These are phyloP conservation scores for Nothomitra cinnamomea DNA, from an alignment of 2,329 filamentous ascomycete species.

Conservation along the genomic window DNA sequence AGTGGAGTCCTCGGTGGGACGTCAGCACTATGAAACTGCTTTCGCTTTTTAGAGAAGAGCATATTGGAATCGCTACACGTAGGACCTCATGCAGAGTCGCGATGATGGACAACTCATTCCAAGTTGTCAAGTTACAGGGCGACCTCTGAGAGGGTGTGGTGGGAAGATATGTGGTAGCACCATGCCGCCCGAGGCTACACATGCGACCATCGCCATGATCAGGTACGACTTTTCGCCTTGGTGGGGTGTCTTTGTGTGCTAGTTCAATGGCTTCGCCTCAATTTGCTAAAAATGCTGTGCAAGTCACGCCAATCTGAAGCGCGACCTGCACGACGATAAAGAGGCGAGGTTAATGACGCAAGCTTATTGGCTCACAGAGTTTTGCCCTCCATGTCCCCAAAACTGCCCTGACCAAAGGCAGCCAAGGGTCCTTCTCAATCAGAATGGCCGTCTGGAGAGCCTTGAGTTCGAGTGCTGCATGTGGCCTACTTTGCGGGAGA, in stretches of 20 bases:
- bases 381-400: background rate
- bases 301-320: background rate
- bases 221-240: background rate
- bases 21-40: background rate
- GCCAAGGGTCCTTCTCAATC: background rate
- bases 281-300: background rate
- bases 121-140: background rate
- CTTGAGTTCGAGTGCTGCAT: too few species aligned
- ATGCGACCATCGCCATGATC: background rate
- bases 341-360: background rate
- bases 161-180: background rate
- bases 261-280: background rate
- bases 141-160: background rate
- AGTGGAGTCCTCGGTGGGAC: background rate
- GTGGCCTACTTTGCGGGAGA: too few species aligned
- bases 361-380: background rate
- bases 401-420: background rate
- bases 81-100: too few species aligned
- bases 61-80: background rate
- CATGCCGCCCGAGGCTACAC: background rate
- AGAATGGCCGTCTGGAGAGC: background rate
- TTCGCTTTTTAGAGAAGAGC: background rate
- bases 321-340: too few species aligned
- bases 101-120: background rate
- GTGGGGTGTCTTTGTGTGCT: background rate